phyloP scores from a whole-genome alignment of 768 basidiomycete species.

The Kwoniella dejecticola region DNA sequence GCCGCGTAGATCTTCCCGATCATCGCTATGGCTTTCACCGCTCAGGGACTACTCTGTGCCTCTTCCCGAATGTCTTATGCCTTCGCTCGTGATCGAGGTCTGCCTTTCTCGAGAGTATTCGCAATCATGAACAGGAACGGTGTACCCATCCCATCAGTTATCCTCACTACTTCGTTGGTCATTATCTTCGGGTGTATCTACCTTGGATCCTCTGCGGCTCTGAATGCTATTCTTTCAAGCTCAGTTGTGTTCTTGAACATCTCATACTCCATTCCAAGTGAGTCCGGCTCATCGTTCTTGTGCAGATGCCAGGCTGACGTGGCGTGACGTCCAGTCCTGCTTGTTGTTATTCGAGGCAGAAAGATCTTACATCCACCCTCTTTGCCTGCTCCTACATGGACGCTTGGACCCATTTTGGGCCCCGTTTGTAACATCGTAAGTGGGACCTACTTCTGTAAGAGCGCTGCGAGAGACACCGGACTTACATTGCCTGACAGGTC shows the following conservation, averaged over 20 bases:
- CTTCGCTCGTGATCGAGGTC: slow-evolving; percentile 42
- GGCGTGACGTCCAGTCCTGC: no score
- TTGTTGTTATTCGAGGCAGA: slow-evolving; percentile 37
- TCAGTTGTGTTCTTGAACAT: slow-evolving; percentile 48
- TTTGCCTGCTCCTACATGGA: slow-evolving; percentile 53
- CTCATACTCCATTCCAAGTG: slow-evolving; percentile 46
- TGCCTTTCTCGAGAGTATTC: slow-evolving; percentile 40
- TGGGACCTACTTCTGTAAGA: no score
- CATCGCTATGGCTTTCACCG: slow-evolving; percentile 47
- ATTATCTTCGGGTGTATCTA: slow-evolving; percentile 48
- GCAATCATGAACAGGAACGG: slow-evolving; percentile 31
- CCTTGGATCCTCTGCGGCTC: slow-evolving; percentile 40
- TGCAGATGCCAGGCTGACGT: no score
- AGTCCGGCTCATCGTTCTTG: slow-evolving; percentile 9
- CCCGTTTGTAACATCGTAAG: slow-evolving; percentile 40
- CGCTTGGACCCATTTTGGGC: slow-evolving; percentile 48
- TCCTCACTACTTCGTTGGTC: slow-evolving; percentile 37
- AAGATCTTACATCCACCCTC: slow-evolving; percentile 32
- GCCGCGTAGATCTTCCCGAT: slow-evolving; percentile 42
- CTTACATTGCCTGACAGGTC: slow-evolving; percentile 24
- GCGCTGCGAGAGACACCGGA: no score
- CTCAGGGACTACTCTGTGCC: slow-evolving; percentile 44
- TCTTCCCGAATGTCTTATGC: slow-evolving; percentile 44
- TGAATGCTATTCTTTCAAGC: slow-evolving; percentile 49
- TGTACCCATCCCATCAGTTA: slow-evolving; percentile 41